A percentile compares a stretch with the other conserved stretches of the same genome.
phyloP scores from a whole-genome alignment of 306 rosid species.

The Cucumis hystrix region DNA sequence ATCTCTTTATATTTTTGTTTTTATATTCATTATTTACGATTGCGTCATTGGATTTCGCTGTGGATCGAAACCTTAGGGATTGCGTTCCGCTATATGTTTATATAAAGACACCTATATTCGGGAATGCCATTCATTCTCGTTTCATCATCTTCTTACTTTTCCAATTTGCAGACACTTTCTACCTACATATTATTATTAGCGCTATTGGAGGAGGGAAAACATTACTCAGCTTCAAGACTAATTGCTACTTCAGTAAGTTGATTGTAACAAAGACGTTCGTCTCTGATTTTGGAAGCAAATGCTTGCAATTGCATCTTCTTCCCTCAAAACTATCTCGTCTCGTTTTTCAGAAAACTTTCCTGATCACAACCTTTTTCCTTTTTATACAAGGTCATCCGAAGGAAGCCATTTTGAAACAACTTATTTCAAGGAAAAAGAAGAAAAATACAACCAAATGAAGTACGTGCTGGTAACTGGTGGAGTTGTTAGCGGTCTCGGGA shows the following conservation, averaged over 20 bases:
- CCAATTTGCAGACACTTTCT: neutral
- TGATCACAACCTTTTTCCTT: neutral
- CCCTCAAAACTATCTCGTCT: neutral
- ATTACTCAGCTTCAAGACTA: neutral
- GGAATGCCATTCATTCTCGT: neutral
- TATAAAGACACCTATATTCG: neutral
- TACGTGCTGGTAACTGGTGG: constrained; percentile 88
- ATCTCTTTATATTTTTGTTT: neutral
- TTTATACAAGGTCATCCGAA: neutral
- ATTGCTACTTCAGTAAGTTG: neutral
- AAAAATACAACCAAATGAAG: constrained; percentile 35
- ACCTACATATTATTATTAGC: neutral
- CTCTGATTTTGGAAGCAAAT: neutral
- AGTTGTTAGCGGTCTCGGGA: constrained; percentile 91
- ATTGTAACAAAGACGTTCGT: neutral
- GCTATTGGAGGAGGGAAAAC: neutral
- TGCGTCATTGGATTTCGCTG: neutral
- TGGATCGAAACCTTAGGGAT: neutral
- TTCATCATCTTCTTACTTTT: neutral
- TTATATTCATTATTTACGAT: neutral
- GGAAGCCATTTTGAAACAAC: neutral
- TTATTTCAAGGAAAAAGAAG: neutral
- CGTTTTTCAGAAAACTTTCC: neutral
- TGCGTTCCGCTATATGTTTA: neutral
- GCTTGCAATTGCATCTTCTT: neutral